Conservation (phyloP, 495 filamentous ascomycete species). For the Hypoxylon lienhwacheense region DNA sequence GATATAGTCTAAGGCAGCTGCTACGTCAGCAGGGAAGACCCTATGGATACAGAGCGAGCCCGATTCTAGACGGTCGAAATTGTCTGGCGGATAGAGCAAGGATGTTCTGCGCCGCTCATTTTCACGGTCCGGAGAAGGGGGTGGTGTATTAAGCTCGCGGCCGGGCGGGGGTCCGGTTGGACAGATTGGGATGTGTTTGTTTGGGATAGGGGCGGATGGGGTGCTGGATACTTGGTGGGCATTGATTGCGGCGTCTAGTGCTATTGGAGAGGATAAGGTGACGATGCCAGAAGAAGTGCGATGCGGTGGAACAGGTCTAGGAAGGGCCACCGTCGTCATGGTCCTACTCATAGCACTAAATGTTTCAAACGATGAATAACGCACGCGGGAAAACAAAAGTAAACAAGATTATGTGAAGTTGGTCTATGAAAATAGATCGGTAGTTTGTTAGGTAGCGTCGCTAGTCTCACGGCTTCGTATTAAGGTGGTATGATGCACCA, state of each 20-base stretch:
- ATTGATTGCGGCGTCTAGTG: slow-evolving; percentile 53
- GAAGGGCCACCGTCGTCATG: slow-evolving; percentile 58
- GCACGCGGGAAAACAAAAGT: too few species aligned
- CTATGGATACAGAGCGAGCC: slow-evolving; percentile 67
- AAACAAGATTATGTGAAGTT: slow-evolving; percentile 1
- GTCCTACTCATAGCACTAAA: slow-evolving; percentile 30
- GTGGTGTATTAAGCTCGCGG: slow-evolving; percentile 64
- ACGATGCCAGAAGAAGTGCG: slow-evolving; percentile 51
- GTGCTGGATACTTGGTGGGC: slow-evolving; percentile 41
- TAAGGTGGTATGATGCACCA: slow-evolving; percentile 7
- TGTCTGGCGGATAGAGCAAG: slow-evolving; percentile 67
- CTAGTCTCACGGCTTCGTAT: slow-evolving; percentile 17
- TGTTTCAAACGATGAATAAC: too few species aligned
- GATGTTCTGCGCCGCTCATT: slow-evolving; percentile 60
- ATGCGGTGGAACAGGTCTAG: slow-evolving; percentile 53
- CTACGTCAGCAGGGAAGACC: slow-evolving; percentile 68
- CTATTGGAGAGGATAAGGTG: slow-evolving; percentile 52
- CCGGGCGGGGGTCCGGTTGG: slow-evolving; percentile 72
- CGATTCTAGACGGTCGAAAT: slow-evolving; percentile 55
- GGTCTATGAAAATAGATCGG: slow-evolving; percentile 2
- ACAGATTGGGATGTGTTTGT: slow-evolving; percentile 85
- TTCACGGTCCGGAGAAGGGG: slow-evolving; percentile 61
- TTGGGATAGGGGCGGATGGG: slow-evolving; percentile 67
- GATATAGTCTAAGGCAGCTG: slow-evolving; percentile 70
- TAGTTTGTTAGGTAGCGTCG: slow-evolving; percentile 5